phyloP scores from a whole-genome alignment of 1,139 yeast genomes.

The Fermentozyma sake region DNA sequence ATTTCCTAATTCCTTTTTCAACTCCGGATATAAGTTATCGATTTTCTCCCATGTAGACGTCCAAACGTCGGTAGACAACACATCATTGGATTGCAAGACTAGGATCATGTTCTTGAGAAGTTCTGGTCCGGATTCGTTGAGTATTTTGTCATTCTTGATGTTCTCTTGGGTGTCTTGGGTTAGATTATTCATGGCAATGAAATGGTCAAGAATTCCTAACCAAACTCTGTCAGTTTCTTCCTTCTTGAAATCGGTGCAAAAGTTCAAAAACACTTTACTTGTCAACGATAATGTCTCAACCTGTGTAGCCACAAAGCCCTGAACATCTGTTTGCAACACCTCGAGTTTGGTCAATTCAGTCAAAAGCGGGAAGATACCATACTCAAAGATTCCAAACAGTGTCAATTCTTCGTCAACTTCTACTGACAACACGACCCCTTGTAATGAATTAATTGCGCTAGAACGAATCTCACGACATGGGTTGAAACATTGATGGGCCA shows the following conservation, averaged over 20 bases:
- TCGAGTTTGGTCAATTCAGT: slow-evolving; percentile 64
- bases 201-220: slow-evolving; percentile 33
- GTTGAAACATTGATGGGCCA: slow-evolving; percentile 84
- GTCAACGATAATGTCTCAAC: slow-evolving; percentile 62
- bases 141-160: slow-evolving; percentile 32
- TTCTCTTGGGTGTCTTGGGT: slow-evolving; percentile 24
- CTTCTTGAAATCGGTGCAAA: slow-evolving; percentile 17
- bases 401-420: slow-evolving; percentile 29
- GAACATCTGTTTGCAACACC: slow-evolving; percentile 58
- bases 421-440: slow-evolving; percentile 38
- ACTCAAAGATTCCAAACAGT: slow-evolving; percentile 58
- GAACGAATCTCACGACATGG: slow-evolving; percentile 76
- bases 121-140: slow-evolving; percentile 59
- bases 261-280: slow-evolving; percentile 70
- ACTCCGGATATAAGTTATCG: slow-evolving; percentile 40
- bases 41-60: slow-evolving; percentile 40
- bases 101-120: slow-evolving; percentile 55
- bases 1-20: slow-evolving; percentile 32
- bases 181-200: slow-evolving; percentile 23
- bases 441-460: slow-evolving; percentile 57
- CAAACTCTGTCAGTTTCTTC: slow-evolving; percentile 27
- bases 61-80: slow-evolving; percentile 27
- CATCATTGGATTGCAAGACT: slow-evolving; percentile 29
- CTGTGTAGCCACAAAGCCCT: slow-evolving; percentile 63
- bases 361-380: slow-evolving; percentile 71